phyloP scores from a whole-genome alignment of 2,329 filamentous ascomycete species.

The Aspergillus ibericus region DNA sequence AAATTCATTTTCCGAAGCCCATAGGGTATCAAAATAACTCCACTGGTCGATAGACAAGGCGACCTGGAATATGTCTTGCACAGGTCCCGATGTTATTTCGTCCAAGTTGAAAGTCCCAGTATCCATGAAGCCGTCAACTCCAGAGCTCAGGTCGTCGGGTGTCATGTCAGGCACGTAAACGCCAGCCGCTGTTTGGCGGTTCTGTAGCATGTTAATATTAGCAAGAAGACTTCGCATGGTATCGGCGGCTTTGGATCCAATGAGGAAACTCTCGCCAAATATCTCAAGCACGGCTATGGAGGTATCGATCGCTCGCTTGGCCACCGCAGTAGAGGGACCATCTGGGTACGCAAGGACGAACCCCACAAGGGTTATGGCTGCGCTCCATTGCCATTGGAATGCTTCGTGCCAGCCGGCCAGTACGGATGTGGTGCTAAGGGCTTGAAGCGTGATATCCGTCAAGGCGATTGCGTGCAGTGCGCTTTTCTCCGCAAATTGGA shows the following conservation, averaged over 20 bases:
- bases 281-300: neutral
- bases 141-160: too few species aligned
- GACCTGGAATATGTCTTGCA: too few species aligned
- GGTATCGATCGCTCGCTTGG: neutral
- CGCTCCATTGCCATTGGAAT: conserved; percentile 32
- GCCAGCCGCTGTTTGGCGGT: too few species aligned
- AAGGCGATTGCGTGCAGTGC: neutral
- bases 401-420: conserved; percentile 30
- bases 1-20: too few species aligned
- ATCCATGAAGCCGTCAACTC: too few species aligned
- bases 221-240: neutral
- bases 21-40: too few species aligned
- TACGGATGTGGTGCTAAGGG: conserved; percentile 11
- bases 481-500: neutral
- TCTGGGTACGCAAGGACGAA: conserved; percentile 35
- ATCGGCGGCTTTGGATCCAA: neutral
- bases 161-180: too few species aligned
- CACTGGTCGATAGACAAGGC: too few species aligned
- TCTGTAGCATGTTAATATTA: too few species aligned
- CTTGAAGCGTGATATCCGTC: neutral
- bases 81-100: too few species aligned
- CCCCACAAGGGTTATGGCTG: conserved; percentile 36
- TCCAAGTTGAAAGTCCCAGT: too few species aligned
- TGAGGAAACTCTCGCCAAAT: neutral
- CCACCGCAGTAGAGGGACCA: neutral